Evolutionary conservation across 768 basidiomycete genomes (phyloP).

Genomic region (Clavulina sp.): DNA sequence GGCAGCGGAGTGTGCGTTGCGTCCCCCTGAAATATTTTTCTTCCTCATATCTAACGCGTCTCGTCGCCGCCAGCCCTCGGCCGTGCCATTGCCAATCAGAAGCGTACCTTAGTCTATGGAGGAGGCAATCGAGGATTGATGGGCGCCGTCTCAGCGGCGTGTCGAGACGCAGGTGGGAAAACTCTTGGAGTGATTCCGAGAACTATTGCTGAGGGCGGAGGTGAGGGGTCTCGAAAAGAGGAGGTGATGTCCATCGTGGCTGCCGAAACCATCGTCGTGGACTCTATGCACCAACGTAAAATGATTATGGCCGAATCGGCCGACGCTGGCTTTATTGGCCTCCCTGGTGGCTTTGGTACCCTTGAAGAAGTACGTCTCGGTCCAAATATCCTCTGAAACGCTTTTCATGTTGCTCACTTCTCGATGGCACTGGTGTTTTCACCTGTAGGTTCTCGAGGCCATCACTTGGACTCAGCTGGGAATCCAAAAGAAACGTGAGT

Average conservation of each 20-base stretch:
- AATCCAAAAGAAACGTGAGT: slow-evolving; percentile 66
- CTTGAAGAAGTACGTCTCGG: slow-evolving; percentile 63
- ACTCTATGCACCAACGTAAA: slow-evolving; percentile 81
- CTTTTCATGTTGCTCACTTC: background rate
- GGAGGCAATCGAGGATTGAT: slow-evolving; percentile 74
- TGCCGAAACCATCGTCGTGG: slow-evolving; percentile 41
- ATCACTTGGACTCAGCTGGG: slow-evolving; percentile 89
- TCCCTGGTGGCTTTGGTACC: slow-evolving; percentile 91
- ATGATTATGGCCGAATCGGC: slow-evolving; percentile 73
- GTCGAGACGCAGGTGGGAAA: slow-evolving; percentile 44
- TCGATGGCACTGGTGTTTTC: background rate
- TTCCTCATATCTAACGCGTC: background rate
- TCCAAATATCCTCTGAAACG: background rate
- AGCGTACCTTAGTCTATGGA: slow-evolving; percentile 65
- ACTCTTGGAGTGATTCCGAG: slow-evolving; percentile 66
- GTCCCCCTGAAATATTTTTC: background rate
- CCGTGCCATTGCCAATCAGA: slow-evolving; percentile 40
- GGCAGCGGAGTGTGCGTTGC: slow-evolving; percentile 51
- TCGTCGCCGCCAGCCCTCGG: slow-evolving; percentile 46
- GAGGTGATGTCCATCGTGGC: slow-evolving; percentile 7
- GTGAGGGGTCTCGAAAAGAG: slow-evolving; percentile 24
- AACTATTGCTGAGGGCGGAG: slow-evolving; percentile 52
- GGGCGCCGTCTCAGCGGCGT: slow-evolving; percentile 59
- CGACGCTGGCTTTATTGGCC: slow-evolving; percentile 56
- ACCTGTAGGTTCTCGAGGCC: slow-evolving; percentile 60